Evolutionary conservation across 163 green algal genomes (phyloP), one percentile per base, ranked within the genome.

Genomic region (Dunaliella salina): DNA sequence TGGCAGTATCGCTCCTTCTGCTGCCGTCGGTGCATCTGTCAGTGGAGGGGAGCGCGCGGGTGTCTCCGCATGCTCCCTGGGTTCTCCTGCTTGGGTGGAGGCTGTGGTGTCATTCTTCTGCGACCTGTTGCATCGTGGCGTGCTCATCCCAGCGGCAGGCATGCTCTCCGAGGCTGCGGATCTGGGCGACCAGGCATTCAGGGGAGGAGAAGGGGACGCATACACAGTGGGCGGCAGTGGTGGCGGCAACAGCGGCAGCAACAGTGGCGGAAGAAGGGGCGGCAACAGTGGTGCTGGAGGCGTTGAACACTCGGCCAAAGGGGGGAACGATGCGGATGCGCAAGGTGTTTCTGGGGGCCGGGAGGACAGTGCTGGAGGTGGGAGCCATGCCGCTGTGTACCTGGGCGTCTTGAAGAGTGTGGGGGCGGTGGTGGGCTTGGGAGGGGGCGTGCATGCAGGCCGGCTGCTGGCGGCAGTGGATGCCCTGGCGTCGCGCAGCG

Each of bases 381-480:
- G 40, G 40, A 34, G 75, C 75, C 30, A 40, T 20, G 79, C 82
- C 0, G 85, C 85, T 5, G 81, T 71, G 25, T 87, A 86, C 34
- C 5, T 67, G 15, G 57, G 71, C 22, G 84, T 91, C 40, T 81
- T 91, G 57, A 75, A 33, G 50, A 82, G 83, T 81, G 87, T 90
- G 78, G 45, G 32, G 69, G 84, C 45, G 5, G 87, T 85, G 24
- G 83, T 91, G 72, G 80, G 45, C 24, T 29, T 67, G 1, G 63
- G 90, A 20, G 33, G 34, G 22, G 24, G 63, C 15, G 26, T 33
- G 1, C 32, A 78, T 25, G 86, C 83, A 46, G 33, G 35, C 20
- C 40, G 59, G 50, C 84, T 93, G 81, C 88, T 91, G 84, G 50
- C 22, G 20, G 89, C 87, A 32, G 81, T 90, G 33, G 82, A 80